Evolutionary conservation across 2,329 filamentous ascomycete species (phyloP), one percentile per base, ranked within the genome.

Genomic region (Leptographium galeiforme): DNA sequence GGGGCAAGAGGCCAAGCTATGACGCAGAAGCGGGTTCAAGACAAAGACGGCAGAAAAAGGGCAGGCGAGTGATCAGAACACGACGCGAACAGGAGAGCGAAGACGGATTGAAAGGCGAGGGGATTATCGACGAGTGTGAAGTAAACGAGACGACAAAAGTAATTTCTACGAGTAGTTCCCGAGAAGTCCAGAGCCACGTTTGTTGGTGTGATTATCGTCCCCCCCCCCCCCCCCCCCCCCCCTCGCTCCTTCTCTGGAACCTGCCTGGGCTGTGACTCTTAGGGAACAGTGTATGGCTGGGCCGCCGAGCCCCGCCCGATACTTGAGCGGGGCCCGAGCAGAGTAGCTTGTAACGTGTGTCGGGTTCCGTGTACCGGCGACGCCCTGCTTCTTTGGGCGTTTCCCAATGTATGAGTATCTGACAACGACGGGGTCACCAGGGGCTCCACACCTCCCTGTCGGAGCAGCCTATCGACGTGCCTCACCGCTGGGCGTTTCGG

Each of bases 191-290:
- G 32, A 36, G 32, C 44, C 49, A 51, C 49, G 40, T 51, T 51
- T 36, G 40, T 40, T 51, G 49, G 49, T 51, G 49, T 51, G 49
- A 51, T 44, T 34, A 30, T 48, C 33, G 30, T 45, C 19, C 25
- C 43, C 46, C 44, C 11, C 33, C 25, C 38, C 16, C 48, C n/a
- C n/a, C 19, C 25, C 43, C 46, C 44, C 11, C 33, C 25, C 38
- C 16, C 48, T 33, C 38, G 48, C 38, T 43, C 48, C 25, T 50
- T 50, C 48, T 36, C 36, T 32, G 10, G 30, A 12, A n/a, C 32
- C 32, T 48, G 45, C 30, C 45, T 48, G 45, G 25, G 18, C 8
- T 19, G 45, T 36, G 30, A 19, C 45, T 34, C 30, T 30, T 18
- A 6, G 6, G 41, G 18, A 47, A 18, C 13, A 16, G 11, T 41